Evolutionary conservation across 2,329 filamentous ascomycete species (phyloP), one percentile per base, ranked within the genome.

Genomic region (Fusarium siculi): DNA sequence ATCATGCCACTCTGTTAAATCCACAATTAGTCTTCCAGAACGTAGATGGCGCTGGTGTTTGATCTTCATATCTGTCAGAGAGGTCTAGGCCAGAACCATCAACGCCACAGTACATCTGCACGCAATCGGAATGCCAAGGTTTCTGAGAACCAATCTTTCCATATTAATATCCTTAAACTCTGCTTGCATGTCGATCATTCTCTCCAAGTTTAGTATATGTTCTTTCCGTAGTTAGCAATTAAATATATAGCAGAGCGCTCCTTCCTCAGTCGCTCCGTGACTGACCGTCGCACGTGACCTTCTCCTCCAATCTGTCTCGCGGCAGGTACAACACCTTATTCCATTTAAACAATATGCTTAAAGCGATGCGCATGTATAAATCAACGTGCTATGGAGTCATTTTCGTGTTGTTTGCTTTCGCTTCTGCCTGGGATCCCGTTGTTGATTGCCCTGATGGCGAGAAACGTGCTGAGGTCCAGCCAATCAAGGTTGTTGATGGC

Each of bases 401-500:
- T 21, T 28, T 63, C 7, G 18, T 39, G 0, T 49, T 50, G 2
- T 16, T 68, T 23, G 40, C 63, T 18, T 7, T 32, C 25, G 39
- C 21, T 1, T 36, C 23, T 50, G 50, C 61, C 21, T 59, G 50
- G 32, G 39, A 64, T 15, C 52, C 64, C 2, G 32, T 59, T 7
- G 34, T 49, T 37, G 63, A 66, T 11, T 68, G 65, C 2, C 39
- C 36, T 0, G 25, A 53, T 34, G 64, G 64, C 9, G 42, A 55
- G 42, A 68, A 28, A 23, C 32, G 59, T 12, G 30, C 66, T 8
- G 37, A 68, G 11, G 11, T 62, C 1, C 65, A 68, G 18, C 65
- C 65, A 23, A 55, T 68, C 9, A n/a, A 43, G 12, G 32, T 68
- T 10, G 49, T 68, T 7, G 52, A 68, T 8, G 65, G 65, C 25